Evolutionary conservation across 495 filamentous ascomycete genomes (phyloP), one percentile per base, ranked within the genome.

Genomic region (Annulohypoxylon maeteangense): DNA sequence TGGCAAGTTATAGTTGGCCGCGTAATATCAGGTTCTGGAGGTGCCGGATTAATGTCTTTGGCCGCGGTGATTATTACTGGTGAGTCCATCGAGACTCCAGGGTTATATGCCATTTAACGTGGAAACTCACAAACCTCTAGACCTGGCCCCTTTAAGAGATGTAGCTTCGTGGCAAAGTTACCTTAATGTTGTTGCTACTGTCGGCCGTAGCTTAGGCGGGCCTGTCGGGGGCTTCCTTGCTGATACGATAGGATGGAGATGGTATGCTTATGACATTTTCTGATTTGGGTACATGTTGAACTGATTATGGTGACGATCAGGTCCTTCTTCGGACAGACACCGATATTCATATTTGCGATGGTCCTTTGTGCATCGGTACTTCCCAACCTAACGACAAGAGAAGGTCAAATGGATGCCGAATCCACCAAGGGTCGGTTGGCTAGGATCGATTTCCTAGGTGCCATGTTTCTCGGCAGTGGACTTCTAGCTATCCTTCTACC

Each of bases 161-260:
- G 81, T 91, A 0, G 90, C 89, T 7, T 78, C 82, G 10, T 92
- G 88, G 88, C 82, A 89, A 48, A 85, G 88, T 7, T 91, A 90
- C 74, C 81, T 91, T 22, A 92, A 92, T 64, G 82, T 91, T 11
- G 80, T 87, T 6, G 85, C 87, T 67, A 91, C 89, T 0, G 80
- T 87, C 2, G 90, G 90, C 7, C 83, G 90, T n/a, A 87, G 85
- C 61, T 61, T 89, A 11, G 90, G 90, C 4, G 90, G 90, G 0
- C 89, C 89, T 1, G 34, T 90, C 0, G 90, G 90, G 0, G 90
- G 90, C 0, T 87, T 81, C 68, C 75, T 92, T 10, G 87, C 88
- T 8, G 89, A 92, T 65, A 84, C 85, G 1, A 82, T 91, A 25
- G 89, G 89, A 55, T 92, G 90, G 90, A 80, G 90, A 74, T 91